Conservation (phyloP, 73 alveolate species). For the Diophrys sp. region DNA sequence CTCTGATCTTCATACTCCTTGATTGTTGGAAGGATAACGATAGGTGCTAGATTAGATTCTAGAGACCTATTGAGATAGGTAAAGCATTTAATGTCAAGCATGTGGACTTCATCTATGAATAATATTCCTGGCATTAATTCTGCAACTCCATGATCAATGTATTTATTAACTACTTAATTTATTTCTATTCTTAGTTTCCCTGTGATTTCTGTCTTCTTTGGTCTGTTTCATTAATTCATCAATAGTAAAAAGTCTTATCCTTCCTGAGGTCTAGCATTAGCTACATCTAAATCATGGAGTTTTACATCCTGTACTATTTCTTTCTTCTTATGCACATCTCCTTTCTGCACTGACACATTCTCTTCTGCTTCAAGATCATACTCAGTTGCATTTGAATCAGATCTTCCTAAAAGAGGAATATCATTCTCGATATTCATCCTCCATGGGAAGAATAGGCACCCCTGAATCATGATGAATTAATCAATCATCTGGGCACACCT, state of each 20-base stretch:
- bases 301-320: constrained; percentile 99
- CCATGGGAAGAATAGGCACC: too few species aligned
- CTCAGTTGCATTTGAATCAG: constrained; percentile 98
- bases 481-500: too few species aligned
- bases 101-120: constrained; percentile 99
- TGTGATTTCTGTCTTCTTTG: constrained; percentile 99
- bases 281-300: constrained; percentile 98
- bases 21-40: constrained; percentile 97
- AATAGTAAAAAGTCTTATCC: constrained; percentile 98
- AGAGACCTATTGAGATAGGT: constrained; percentile 98
- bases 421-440: too few species aligned
- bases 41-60: constrained; percentile 98
- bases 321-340: constrained; percentile 99
- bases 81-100: constrained; percentile 99
- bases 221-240: constrained; percentile 98
- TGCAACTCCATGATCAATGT: constrained; percentile 99
- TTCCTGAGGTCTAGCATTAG: constrained; percentile 99
- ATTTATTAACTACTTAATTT: constrained; percentile 98
- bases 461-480: too few species aligned
- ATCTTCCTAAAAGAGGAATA: too few species aligned
- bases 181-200: constrained; percentile 98
- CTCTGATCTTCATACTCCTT: constrained; percentile 94
- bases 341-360: constrained; percentile 99
- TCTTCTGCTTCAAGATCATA: constrained; percentile 99
- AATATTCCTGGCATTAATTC: constrained; percentile 99